These are phyloP conservation scores for Fusarium tricinctum DNA, from an alignment of 2,329 filamentous ascomycete species.

Conservation along the genomic window DNA sequence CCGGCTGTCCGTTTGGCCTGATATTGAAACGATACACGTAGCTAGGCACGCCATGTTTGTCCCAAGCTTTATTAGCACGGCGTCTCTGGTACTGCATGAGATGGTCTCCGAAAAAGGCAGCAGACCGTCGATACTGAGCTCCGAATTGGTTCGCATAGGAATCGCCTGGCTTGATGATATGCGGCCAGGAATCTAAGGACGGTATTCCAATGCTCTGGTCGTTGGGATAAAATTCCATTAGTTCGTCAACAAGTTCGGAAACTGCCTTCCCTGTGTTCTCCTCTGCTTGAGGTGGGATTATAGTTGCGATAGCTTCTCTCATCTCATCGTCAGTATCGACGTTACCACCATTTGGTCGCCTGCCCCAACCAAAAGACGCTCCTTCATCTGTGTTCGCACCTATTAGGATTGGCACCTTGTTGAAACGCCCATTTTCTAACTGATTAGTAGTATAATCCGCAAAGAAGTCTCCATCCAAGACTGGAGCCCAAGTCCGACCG, in stretches of 20 bases:
- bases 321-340: slow-evolving; percentile 52
- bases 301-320: slow-evolving; percentile 23
- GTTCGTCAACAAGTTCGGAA: slow-evolving; percentile 43
- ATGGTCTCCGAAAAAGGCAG: slow-evolving; percentile 50
- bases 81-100: slow-evolving; percentile 50
- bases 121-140: slow-evolving; percentile 51
- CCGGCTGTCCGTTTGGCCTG: slow-evolving; percentile 45
- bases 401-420: slow-evolving; percentile 54
- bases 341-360: slow-evolving; percentile 29
- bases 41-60: slow-evolving; percentile 45
- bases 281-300: slow-evolving; percentile 25
- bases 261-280: slow-evolving; percentile 41
- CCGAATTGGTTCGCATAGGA: slow-evolving; percentile 45
- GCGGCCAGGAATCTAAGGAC: slow-evolving; percentile 52
- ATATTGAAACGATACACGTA: slow-evolving; percentile 55
- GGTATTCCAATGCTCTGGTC: slow-evolving; percentile 54
- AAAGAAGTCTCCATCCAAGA: slow-evolving; percentile 56
- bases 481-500: slow-evolving; percentile 44
- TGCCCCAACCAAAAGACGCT: slow-evolving; percentile 42
- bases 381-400: slow-evolving; percentile 56
- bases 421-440: slow-evolving; percentile 52
- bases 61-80: slow-evolving; percentile 50
- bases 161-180: slow-evolving; percentile 49
- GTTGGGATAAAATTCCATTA: slow-evolving; percentile 51
- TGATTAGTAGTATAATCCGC: slow-evolving; percentile 51